Evolutionary conservation across 2,329 filamentous ascomycete species (phyloP).

Genomic region (Sporothrix curviconia): DNA sequence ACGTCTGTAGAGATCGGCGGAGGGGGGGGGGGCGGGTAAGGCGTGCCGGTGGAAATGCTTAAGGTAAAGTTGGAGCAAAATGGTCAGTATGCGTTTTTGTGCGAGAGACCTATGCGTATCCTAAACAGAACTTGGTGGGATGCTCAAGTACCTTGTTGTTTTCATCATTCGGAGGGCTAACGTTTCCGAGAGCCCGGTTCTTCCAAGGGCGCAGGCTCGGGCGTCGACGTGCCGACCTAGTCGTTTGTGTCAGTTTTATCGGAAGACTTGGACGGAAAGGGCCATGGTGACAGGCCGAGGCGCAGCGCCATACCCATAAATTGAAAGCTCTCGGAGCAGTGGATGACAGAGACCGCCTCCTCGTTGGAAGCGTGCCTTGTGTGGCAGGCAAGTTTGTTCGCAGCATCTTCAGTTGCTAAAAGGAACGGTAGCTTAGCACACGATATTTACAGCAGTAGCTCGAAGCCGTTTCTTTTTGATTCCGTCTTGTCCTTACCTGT

Average conservation of each 20-base stretch:
- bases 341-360: constrained; percentile 83
- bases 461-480: too few relatives aligned
- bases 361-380: constrained; percentile 59
- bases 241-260: background rate
- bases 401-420: constrained; percentile 42
- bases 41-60: constrained; percentile 20
- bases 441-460: too few relatives aligned
- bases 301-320: constrained; percentile 58
- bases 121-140: too few relatives aligned
- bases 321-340: constrained; percentile 76
- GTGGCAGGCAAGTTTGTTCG: constrained; percentile 50
- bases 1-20: constrained; percentile 72
- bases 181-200: constrained; percentile 31
- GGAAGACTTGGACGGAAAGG: background rate
- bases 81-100: too few relatives aligned
- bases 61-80: background rate
- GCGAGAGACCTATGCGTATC: too few relatives aligned
- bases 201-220: constrained; percentile 25
- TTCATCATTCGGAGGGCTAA: constrained; percentile 29
- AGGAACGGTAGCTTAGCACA: background rate
- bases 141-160: constrained; percentile 36
- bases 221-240: constrained; percentile 8
- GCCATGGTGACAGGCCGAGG: background rate
- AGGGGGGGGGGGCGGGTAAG: too few relatives aligned
- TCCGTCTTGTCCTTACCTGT: too few relatives aligned